Base-by-base conservation (phyloP, 306 rosid genomes). In the Trichosanthes cucumerina region DNA sequence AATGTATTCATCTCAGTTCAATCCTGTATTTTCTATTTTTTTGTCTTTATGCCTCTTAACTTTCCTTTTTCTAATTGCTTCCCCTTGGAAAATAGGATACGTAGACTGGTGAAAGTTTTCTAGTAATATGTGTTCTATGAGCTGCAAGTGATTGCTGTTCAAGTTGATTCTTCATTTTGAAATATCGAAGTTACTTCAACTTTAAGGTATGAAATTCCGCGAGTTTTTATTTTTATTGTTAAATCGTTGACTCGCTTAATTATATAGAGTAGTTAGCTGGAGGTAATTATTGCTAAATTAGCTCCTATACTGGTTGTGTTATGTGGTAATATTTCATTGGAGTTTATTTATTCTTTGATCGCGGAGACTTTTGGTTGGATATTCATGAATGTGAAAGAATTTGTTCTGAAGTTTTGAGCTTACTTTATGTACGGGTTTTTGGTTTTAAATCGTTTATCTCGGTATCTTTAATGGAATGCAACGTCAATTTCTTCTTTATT, bases 381-480 rank as follows among this genome's bases (percentile, higher is more conserved):
- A 41, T 68, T 80, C 11, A 75, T 65, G 44, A 49, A 50, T 47
- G 73, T 73, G 6, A 41, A 18, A 39, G 13, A 36, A 16, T 56
- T 15, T 43, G 68, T 62, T 63, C 74, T 18, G 21, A 14, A 75
- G 21, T 10, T 80, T 70, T 75, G 75, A 83, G 82, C 78, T 59
- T 68, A 73, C 79, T 76, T 80, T 14, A 49, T 79, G 74, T 26
- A 36, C 24, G 49, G 54, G 59, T 60, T 69, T 38, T 34, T 74
- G 74, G 64, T 76, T 75, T 77, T 72, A 79, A 78, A n/a, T 81
- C 85, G 53, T n/a, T n/a, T 39, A 1, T 9, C 75, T 41, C 10
- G 41, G 53, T 31, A 50, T 74, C 78, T 80, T 82, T n/a, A 64
- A 80, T 39, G 23, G 64, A 60, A 76, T 74, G 79, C 75, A 78